Evolutionary conservation across 2,329 filamentous ascomycete genomes (phyloP).

Genomic region (Ophiostoma pallidulum): DNA sequence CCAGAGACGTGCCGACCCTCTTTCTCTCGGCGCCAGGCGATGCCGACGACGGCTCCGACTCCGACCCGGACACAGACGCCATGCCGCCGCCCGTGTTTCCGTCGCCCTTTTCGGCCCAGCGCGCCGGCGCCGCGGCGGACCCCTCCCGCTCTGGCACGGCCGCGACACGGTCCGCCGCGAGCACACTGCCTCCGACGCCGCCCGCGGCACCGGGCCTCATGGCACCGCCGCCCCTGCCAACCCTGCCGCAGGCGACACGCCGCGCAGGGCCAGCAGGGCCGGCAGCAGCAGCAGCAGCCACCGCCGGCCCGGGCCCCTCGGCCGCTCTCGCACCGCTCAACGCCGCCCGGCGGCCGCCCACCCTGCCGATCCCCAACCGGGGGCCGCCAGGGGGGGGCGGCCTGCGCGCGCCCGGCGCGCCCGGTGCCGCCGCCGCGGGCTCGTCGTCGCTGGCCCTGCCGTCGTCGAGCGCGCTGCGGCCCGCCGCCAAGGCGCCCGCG

Average conservation of each 20-base stretch:
- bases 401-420: too few relatives aligned
- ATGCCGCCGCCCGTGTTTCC: constrained; percentile 37
- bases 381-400: constrained; percentile 16
- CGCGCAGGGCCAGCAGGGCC: too few relatives aligned
- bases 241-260: not conserved
- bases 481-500: constrained; percentile 41
- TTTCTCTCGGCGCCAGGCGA: constrained; percentile 28
- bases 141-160: constrained; percentile 9
- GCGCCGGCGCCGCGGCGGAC: constrained; percentile 26
- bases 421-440: too few relatives aligned
- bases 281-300: too few relatives aligned
- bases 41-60: constrained; percentile 15
- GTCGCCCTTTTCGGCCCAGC: constrained; percentile 41
- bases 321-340: constrained; percentile 2
- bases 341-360: constrained; percentile 11
- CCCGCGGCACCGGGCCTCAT: constrained; percentile 16
- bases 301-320: not conserved
- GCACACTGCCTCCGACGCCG: too few relatives aligned
- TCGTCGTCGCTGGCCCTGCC: constrained; percentile 33
- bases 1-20: constrained; percentile 33
- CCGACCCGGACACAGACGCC: constrained; percentile 21
- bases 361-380: constrained; percentile 13
- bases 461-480: constrained; percentile 42
- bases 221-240: constrained; percentile 23
- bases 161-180: too few relatives aligned